These are phyloP conservation scores for Akanthomyces muscarius DNA, from an alignment of 2,329 filamentous ascomycete species.

Conservation along the genomic window DNA sequence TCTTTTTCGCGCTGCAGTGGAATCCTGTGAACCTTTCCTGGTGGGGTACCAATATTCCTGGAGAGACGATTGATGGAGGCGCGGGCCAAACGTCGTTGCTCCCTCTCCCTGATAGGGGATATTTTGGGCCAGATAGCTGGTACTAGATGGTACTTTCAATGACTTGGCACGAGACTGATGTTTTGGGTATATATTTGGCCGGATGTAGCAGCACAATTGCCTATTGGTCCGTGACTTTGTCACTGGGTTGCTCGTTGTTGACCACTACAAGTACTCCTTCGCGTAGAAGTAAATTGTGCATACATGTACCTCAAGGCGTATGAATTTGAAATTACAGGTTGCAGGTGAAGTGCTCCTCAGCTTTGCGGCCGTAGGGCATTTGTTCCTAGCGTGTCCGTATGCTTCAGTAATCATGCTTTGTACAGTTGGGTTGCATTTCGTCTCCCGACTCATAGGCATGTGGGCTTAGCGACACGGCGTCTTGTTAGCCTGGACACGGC, in stretches of 20 bases:
- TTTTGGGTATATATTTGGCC: no score
- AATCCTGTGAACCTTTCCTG: constrained; percentile 33
- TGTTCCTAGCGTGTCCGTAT: neutral
- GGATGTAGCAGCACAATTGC: no score
- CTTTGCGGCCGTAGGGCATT: neutral
- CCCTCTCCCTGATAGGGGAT: neutral
- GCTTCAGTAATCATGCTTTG: neutral
- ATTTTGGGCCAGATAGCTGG: constrained; percentile 13
- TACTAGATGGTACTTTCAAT: neutral
- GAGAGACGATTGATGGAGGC: constrained; percentile 20
- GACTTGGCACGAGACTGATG: neutral
- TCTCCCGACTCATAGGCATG: neutral
- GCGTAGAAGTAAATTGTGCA: no score
- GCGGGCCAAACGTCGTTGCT: neutral
- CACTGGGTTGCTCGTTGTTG: no score
- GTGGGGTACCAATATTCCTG: constrained; percentile 36
- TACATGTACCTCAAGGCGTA: no score
- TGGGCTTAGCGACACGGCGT: neutral
- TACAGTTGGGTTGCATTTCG: neutral
- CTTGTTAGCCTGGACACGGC: neutral
- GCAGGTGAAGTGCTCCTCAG: neutral
- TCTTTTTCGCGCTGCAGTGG: constrained; percentile 41
- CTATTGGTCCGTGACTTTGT: no score
- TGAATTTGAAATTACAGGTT: no score
- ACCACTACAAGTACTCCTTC: no score